phyloP scores from a whole-genome alignment of 1,139 yeast species.

The Sugiyamaella sp. region DNA sequence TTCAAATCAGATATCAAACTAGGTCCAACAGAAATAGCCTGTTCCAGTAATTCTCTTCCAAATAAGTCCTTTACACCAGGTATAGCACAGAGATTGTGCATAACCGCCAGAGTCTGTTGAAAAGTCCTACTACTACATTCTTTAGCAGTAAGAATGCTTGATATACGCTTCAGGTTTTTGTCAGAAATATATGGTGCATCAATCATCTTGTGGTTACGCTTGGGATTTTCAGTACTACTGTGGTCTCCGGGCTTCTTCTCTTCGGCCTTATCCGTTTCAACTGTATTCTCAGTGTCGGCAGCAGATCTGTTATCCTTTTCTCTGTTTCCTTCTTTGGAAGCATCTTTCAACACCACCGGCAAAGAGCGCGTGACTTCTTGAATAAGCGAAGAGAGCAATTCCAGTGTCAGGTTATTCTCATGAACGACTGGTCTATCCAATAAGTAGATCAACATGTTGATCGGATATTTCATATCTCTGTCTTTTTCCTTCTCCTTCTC shows the following conservation, averaged over 20 bases:
- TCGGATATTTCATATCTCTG: constrained; percentile 59
- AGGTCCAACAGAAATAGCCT: constrained; percentile 65
- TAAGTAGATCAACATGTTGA: constrained; percentile 65
- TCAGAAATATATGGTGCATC: constrained; percentile 69
- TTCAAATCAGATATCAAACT: constrained; percentile 60
- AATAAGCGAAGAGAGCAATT: constrained; percentile 69
- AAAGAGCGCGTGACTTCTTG: constrained; percentile 80
- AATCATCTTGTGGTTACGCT: constrained; percentile 38
- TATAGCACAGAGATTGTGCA: constrained; percentile 73
- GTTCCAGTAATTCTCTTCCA: constrained; percentile 66
- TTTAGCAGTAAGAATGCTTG: constrained; percentile 74
- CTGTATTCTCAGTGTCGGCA: constrained; percentile 4
- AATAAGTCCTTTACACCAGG: constrained; percentile 66
- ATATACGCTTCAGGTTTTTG: constrained; percentile 61
- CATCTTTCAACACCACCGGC: constrained; percentile 39
- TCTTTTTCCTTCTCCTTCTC: constrained; percentile 42
- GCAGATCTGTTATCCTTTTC: constrained; percentile 26
- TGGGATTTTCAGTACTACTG: constrained; percentile 26
- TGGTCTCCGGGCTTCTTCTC: constrained; percentile 25
- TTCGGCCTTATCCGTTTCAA: constrained; percentile 10
- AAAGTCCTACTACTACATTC: constrained; percentile 87
- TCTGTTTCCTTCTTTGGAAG: constrained; percentile 23
- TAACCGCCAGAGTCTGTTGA: constrained; percentile 79
- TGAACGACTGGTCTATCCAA: constrained; percentile 65
- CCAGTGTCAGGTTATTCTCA: constrained; percentile 77